phyloP scores from a whole-genome alignment of 768 basidiomycete genomes.

The Pleurotus citrinopileatus region DNA sequence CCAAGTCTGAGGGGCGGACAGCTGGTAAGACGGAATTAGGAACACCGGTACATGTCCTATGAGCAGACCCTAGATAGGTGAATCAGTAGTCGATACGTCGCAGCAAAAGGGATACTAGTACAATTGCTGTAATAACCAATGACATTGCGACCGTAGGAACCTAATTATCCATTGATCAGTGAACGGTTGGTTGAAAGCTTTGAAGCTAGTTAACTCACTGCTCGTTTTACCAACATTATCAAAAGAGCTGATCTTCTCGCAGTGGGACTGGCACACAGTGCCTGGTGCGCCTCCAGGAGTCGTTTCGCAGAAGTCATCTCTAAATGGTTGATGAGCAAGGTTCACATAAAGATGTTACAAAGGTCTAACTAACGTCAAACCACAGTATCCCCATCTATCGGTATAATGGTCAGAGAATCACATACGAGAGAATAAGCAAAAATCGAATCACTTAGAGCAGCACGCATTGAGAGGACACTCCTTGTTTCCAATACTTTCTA shows the following conservation, averaged over 20 bases:
- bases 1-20: constrained; percentile 6
- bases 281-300: constrained; percentile 4
- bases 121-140: constrained; percentile 11
- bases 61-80: neutral
- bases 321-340: neutral
- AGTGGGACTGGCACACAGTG: constrained; percentile 4
- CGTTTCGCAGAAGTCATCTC: neutral
- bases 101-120: neutral
- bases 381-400: neutral
- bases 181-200: no score
- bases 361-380: neutral
- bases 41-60: constrained; percentile 6
- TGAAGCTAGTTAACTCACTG: neutral
- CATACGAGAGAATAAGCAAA: neutral
- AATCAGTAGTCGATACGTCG: neutral
- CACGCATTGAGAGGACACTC: constrained; percentile 13
- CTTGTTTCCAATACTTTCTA: constrained; percentile 15
- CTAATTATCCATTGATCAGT: no score
- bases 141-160: constrained; percentile 1
- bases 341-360: neutral
- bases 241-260: constrained; percentile 1
- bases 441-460: constrained; percentile 14
- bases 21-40: constrained; percentile 4
- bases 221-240: neutral
- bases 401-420: neutral